phyloP scores from a whole-genome alignment of 164 flowering plant species.

The Tinospora cordifolia region DNA sequence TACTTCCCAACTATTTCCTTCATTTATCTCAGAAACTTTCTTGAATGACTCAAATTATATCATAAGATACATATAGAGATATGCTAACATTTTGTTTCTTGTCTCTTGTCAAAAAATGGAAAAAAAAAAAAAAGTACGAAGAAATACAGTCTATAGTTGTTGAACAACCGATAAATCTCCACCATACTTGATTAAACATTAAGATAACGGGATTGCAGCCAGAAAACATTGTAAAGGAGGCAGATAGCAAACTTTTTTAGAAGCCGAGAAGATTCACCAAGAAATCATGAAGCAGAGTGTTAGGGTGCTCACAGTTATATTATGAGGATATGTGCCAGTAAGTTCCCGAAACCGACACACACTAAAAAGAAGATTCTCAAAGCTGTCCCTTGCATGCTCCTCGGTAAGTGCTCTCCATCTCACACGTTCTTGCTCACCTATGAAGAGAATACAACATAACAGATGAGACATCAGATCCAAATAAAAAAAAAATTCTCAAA shows the following conservation, averaged over 20 bases:
- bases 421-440: conserved; percentile 66
- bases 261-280: neutral
- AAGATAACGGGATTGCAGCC: neutral
- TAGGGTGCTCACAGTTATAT: conserved; percentile 69
- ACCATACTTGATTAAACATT: neutral
- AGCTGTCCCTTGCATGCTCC: conserved; percentile 98
- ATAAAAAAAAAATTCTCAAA: neutral
- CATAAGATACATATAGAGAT: too few relatives aligned
- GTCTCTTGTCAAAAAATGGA: neutral
- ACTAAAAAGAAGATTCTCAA: conserved; percentile 94
- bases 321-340: conserved; percentile 79
- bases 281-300: neutral
- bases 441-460: conserved; percentile 1
- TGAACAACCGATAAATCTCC: neutral
- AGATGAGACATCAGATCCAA: neutral
- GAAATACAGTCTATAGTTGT: neutral
- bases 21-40: too few relatives aligned
- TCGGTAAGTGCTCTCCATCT: conserved; percentile 83
- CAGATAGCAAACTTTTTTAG: neutral
- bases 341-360: conserved; percentile 95
- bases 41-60: too few relatives aligned
- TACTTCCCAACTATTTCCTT: neutral
- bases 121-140: too few relatives aligned
- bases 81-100: neutral
- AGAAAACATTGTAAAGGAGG: neutral